Evolutionary conservation across 1,139 yeast species (phyloP).

Genomic region (Hyphopichia pseudoburtonii): DNA sequence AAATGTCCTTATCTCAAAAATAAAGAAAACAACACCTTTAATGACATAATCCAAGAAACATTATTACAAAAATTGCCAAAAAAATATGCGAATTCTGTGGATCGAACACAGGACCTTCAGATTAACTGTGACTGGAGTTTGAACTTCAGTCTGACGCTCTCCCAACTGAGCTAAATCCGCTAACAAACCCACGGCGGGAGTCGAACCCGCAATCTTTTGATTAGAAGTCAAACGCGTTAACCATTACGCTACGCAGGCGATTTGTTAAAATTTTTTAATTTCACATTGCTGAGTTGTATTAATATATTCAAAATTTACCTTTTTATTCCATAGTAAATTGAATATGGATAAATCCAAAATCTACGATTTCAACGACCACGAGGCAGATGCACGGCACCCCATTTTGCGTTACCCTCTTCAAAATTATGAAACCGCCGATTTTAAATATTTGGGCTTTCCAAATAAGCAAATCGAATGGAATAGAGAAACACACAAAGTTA

Average conservation of each 20-base stretch:
- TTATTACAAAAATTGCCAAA: conserved; percentile 7
- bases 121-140: conserved; percentile 39
- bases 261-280: too few relatives aligned
- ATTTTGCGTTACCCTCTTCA: too few relatives aligned
- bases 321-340: too few relatives aligned
- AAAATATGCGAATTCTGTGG: conserved; percentile 49
- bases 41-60: background rate
- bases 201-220: conserved; percentile 36
- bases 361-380: too few relatives aligned
- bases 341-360: too few relatives aligned
- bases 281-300: too few relatives aligned
- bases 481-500: too few relatives aligned
- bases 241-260: conserved; percentile 51
- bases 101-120: conserved; percentile 60
- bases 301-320: too few relatives aligned
- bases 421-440: too few relatives aligned
- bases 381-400: too few relatives aligned
- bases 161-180: conserved; percentile 56
- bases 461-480: too few relatives aligned
- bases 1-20: background rate
- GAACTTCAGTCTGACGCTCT: conserved; percentile 56
- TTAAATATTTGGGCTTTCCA: too few relatives aligned
- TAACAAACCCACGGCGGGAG: conserved; percentile 30
- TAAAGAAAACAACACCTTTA: background rate
- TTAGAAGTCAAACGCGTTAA: conserved; percentile 35